Conservation (phyloP, 2,329 filamentous ascomycete genomes). For the Arthrobotrys entomopaga region DNA sequence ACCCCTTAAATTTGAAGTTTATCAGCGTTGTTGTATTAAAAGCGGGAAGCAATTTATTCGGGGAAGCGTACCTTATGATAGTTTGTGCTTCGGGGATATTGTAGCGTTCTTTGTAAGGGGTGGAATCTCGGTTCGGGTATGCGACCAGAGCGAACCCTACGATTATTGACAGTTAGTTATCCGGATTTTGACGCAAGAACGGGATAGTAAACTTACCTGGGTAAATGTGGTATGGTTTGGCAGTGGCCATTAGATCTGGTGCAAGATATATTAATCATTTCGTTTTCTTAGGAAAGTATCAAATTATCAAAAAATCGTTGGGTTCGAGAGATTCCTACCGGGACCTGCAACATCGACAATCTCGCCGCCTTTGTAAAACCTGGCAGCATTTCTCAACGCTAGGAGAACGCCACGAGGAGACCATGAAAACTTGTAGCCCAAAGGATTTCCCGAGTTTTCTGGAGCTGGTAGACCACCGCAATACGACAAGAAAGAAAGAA, state of each 20-base stretch:
- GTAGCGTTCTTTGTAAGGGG: constrained; percentile 87
- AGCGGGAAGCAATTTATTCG: no score
- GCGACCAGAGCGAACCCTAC: constrained; percentile 81
- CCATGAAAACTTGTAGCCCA: constrained; percentile 92
- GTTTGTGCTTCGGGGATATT: constrained; percentile 90
- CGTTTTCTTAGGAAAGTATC: no score
- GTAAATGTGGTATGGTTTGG: constrained; percentile 91
- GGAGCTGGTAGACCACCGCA: constrained; percentile 80
- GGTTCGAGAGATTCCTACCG: background rate
- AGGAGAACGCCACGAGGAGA: constrained; percentile 85
- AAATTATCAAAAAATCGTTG: no score
- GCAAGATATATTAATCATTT: no score
- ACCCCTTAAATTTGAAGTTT: constrained; percentile 62
- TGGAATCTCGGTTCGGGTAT: constrained; percentile 93
- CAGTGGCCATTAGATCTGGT: constrained; percentile 76
- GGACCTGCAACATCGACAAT: constrained; percentile 68
- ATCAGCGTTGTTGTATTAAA: no score
- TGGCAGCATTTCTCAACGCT: constrained; percentile 85
- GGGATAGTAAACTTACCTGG: constrained; percentile 64
- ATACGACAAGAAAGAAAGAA: constrained; percentile 82
- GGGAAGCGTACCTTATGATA: constrained; percentile 69
- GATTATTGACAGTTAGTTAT: no score
- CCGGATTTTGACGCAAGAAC: no score
- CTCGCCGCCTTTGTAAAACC: constrained; percentile 82
- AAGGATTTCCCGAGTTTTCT: constrained; percentile 84